phyloP scores from a whole-genome alignment of 2,329 filamentous ascomycete genomes.

The Fusarium bactridioides region DNA sequence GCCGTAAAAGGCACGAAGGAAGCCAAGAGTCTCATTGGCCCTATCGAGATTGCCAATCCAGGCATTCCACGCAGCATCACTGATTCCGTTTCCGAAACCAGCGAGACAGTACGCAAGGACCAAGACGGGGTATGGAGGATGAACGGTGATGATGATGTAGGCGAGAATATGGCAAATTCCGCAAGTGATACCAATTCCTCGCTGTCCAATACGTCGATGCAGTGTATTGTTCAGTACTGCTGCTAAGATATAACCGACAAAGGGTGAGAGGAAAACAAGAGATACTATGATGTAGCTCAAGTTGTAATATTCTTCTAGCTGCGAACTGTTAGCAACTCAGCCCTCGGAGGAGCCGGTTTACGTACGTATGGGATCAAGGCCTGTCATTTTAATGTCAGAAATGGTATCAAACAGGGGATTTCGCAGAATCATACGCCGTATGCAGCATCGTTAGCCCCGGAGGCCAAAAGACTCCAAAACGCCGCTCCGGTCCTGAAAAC shows the following conservation, averaged over 20 bases:
- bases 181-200: conserved; percentile 68
- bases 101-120: conserved; percentile 71
- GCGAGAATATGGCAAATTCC: conserved; percentile 68
- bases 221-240: conserved; percentile 66
- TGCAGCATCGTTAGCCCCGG: conserved; percentile 66
- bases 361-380: conserved; percentile 58
- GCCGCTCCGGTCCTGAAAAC: conserved; percentile 58
- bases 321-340: background rate
- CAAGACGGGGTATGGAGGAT: conserved; percentile 73
- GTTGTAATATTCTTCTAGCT: conserved; percentile 60
- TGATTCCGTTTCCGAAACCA: conserved; percentile 75
- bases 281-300: conserved; percentile 69
- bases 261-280: conserved; percentile 70
- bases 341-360: background rate
- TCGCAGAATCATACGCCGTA: conserved; percentile 58
- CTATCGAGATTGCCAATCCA: conserved; percentile 71
- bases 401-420: background rate
- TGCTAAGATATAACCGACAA: conserved; percentile 69
- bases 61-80: conserved; percentile 64
- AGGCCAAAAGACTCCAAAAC: conserved; percentile 65
- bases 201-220: conserved; percentile 42
- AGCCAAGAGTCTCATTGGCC: conserved; percentile 73
- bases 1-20: conserved; percentile 75
- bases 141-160: conserved; percentile 68
- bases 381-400: conserved; percentile 39